A percentile compares a stretch with the other conserved stretches of the same genome.
Conservation (phyloP, 75 land plant species). For the Ceratopteris richardii region DNA sequence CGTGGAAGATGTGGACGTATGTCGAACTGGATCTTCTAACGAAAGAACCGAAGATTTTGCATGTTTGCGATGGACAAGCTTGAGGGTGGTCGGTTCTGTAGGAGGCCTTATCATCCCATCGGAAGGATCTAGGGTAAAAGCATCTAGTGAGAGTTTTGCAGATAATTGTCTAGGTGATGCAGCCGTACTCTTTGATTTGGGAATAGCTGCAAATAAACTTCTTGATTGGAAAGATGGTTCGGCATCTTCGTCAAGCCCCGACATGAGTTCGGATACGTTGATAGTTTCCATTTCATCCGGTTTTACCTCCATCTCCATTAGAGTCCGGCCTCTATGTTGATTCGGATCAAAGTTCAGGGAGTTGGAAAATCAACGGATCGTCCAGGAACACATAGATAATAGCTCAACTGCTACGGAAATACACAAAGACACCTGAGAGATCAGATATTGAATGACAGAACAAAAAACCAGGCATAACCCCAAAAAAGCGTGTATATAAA, state of each 20-base stretch:
- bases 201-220: too few species aligned
- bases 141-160: neutral
- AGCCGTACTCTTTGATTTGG: neutral
- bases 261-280: neutral
- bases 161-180: neutral
- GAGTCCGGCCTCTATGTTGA: too few species aligned
- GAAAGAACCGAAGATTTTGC: neutral
- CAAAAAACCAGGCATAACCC: neutral
- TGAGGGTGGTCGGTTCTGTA: neutral
- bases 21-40: too few species aligned
- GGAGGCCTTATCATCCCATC: neutral
- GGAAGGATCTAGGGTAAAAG: neutral
- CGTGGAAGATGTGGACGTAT: too few species aligned
- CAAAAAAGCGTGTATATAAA: too few species aligned
- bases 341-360: too few species aligned
- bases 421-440: too few species aligned
- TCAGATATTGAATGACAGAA: too few species aligned
- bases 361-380: too few species aligned
- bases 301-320: neutral
- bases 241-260: neutral
- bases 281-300: neutral
- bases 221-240: neutral
- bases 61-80: neutral
- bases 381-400: too few species aligned
- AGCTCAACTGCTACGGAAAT: too few species aligned